Evolutionary conservation across 106 monocot species (phyloP), one percentile per base, ranked within the genome.

Genomic region (Acanthochlamys bracteata): DNA sequence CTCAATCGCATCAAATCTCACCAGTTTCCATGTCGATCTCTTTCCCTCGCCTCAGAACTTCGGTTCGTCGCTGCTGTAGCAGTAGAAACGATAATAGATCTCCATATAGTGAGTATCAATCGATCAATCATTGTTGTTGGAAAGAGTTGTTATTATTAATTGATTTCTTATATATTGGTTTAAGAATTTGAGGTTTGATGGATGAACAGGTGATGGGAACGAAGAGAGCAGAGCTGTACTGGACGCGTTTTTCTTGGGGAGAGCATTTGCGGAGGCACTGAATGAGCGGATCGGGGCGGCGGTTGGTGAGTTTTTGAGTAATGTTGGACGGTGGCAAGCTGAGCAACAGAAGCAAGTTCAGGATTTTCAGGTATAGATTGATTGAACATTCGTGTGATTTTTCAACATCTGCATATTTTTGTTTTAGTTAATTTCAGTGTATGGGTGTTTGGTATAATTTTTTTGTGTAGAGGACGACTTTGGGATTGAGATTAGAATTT

Each of bases 181-280:
- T 33, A 15, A 15, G 0, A 53, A 24, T 43, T 27, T 59, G 25
- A 25, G 63, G 16, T 63, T 64, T 33, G 33, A 33, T 33, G 1
- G 33, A 33, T 33, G 33, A 33, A 6, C 33, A 33, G 33, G 7
- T 1, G 33, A 26, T 87, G 95, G 71, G 76, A 82, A 87, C 33
- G 83, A 80, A 68, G 88, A 96, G 17, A 96, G 76, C 53, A 96
- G 83, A 70, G 90, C 66, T 55, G 83, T 88, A 51, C 69, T 96
- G 66, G 96, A 96, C 78, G 96, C 96, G 46, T 96, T 96, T 57
- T 96, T 96, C 84, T 76, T 96, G 82, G 90, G 90, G 1, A 96
- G 85, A 69, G 96, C 90, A 49, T 88, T 96, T 67, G 96, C 90
- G 6, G 96, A 90, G 63, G 80, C 96, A 42, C 69, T 96, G 11